These are phyloP conservation scores for Eucalyptus marginata DNA, from an alignment of 345 rosid genomes.

Conservation along the genomic window DNA sequence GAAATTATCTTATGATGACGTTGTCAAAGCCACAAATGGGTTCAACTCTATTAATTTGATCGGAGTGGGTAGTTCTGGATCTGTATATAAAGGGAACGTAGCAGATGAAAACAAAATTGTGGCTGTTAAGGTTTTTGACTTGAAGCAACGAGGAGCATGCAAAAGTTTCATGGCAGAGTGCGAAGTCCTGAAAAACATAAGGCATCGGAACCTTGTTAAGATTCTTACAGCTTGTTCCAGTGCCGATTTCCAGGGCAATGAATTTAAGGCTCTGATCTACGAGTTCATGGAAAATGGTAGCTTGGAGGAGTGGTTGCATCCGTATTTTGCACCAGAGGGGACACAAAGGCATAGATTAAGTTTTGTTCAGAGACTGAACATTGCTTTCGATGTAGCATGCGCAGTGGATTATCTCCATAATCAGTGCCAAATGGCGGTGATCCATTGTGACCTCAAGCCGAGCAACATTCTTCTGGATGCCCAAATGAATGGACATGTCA, in stretches of 20 bases:
- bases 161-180: constrained; percentile 7
- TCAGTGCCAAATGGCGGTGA: neutral
- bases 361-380: neutral
- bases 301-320: constrained; percentile 6
- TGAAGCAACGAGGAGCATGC: neutral
- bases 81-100: neutral
- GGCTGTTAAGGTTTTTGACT: constrained; percentile 1
- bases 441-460: constrained; percentile 14
- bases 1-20: neutral
- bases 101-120: neutral
- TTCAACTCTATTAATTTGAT: neutral
- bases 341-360: neutral
- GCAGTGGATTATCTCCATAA: constrained; percentile 9
- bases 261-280: constrained; percentile 6
- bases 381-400: constrained; percentile 1
- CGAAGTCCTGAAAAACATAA: neutral
- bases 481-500: neutral
- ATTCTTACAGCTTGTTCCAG: neutral
- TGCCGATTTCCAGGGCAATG: neutral
- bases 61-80: neutral
- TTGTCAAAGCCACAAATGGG: neutral
- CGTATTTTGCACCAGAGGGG: neutral
- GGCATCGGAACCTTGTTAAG: constrained; percentile 1
- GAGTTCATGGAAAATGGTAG: constrained; percentile 5
- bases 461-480: constrained; percentile 3